These are phyloP conservation scores for Citrus sp. DNA, from an alignment of 345 rosid genomes.

Conservation along the genomic window DNA sequence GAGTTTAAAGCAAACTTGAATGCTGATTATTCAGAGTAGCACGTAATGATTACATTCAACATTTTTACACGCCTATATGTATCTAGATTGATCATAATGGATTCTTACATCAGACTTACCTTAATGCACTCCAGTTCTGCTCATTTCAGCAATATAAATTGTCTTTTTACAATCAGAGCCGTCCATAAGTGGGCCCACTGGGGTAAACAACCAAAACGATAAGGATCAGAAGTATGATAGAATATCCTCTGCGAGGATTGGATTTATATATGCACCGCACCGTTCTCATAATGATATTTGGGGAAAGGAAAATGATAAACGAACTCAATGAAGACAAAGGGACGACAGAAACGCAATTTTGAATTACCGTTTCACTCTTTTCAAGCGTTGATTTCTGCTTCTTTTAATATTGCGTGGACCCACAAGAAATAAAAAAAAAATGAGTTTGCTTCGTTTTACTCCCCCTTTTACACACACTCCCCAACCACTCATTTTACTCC, in stretches of 20 bases:
- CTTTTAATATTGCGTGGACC: too few species aligned
- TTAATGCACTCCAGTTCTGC: neutral
- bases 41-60: neutral
- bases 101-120: too few species aligned
- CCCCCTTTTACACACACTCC: too few species aligned
- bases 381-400: too few species aligned
- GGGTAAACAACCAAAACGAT: too few species aligned
- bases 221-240: neutral
- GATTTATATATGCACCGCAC: neutral
- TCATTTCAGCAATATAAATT: neutral
- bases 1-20: neutral
- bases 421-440: too few species aligned
- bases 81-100: neutral
- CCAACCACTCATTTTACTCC: too few species aligned
- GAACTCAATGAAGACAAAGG: too few species aligned
- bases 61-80: neutral
- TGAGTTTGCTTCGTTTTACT: too few species aligned
- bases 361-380: too few species aligned
- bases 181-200: neutral
- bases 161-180: neutral
- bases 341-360: too few species aligned
- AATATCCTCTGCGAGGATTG: neutral
- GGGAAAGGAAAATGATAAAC: too few species aligned
- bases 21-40: neutral
- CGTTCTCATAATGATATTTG: neutral